Evolutionary conservation across 192 early-diverging fungal species (phyloP), one percentile per base, ranked within the genome.

Genomic region (Chytriomyces confervae): DNA sequence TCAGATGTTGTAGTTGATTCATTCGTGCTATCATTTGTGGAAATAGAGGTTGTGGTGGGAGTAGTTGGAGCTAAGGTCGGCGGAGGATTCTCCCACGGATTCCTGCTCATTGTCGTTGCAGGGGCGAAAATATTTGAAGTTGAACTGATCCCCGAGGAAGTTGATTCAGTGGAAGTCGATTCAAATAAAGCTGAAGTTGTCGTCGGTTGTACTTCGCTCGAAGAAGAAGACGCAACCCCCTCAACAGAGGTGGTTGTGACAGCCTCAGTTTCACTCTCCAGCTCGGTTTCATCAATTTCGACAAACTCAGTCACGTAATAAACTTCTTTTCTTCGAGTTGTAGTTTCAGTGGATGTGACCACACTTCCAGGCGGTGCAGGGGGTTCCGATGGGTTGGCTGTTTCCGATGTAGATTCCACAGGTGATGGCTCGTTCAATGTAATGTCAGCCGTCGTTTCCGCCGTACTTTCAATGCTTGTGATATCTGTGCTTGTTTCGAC

Each of bases 201-300:
- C 62, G 62, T 68, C 46, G 66, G 11, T 68, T 46, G 11, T 10
- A 13, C 27, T 23, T 8, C 11, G 11, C 10, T 27, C 63, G 10
- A 1, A 1, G 11, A 27, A 1, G 29, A 13, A 27, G 63, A 65
- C 2, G 63, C 4, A 11, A 65, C 27, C 24, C 2, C 63, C 18
- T 13, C 24, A 27, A 65, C 29, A 65, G 63, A 65, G 10, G 63
- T 65, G 63, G 67, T 57, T 57, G 11, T 57, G 1, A 57, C 11
- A 20, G 3, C 27, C n/a, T 16, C 62, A 64, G 9, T 20, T 64
- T 64, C 9, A 64, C 62, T 23, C n/a, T 36, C 29, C 29, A 36
- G 2, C 29, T 36, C 29, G 2, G 29, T 36, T 36, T 36, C 29
- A 36, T 36, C 29, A 36, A 36, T 36, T 36, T 36, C 29, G 29